Evolutionary conservation across 2,329 filamentous ascomycete species (phyloP).

Genomic region (Lachnellula occidentalis): DNA sequence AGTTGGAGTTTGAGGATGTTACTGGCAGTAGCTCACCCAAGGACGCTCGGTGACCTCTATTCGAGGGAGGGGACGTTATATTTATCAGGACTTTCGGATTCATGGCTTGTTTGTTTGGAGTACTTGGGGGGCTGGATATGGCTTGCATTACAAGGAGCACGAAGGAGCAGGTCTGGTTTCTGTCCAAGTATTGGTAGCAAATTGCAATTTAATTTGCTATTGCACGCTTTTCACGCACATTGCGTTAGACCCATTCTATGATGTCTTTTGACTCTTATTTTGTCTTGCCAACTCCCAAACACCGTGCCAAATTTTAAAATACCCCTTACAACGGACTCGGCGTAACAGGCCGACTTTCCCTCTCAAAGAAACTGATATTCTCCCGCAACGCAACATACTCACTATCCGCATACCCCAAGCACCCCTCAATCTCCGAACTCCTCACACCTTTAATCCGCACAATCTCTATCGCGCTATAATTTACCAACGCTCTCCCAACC

Average conservation of each 20-base stretch:
- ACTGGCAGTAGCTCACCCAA: conserved; percentile 47
- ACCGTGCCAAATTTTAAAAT: not conserved
- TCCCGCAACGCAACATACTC: conserved; percentile 89
- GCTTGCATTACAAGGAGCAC: not conserved
- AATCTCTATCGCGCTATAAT: conserved; percentile 87
- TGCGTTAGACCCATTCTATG: not conserved
- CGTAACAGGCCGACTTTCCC: conserved; percentile 28
- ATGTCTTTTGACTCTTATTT: not conserved
- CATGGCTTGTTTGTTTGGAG: conserved; percentile 1
- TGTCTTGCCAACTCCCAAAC: not conserved
- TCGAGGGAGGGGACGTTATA: not conserved
- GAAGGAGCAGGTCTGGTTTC: not conserved
- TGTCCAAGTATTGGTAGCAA: not conserved
- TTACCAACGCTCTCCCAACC: conserved; percentile 83
- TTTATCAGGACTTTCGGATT: not conserved
- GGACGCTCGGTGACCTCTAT: conserved; percentile 39
- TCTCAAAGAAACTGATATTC: conserved; percentile 65
- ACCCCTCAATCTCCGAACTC: conserved; percentile 71
- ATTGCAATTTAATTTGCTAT: not conserved
- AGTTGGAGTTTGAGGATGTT: conserved; percentile 61
- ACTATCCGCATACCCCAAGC: conserved; percentile 88
- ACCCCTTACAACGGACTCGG: conserved; percentile 18
- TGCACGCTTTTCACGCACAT: not conserved
- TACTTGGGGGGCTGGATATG: not conserved
- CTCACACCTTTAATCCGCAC: conserved; percentile 75